These are phyloP conservation scores for Teratosphaeria gauchensis DNA, from an alignment of 2,329 filamentous ascomycete species.

Conservation along the genomic window DNA sequence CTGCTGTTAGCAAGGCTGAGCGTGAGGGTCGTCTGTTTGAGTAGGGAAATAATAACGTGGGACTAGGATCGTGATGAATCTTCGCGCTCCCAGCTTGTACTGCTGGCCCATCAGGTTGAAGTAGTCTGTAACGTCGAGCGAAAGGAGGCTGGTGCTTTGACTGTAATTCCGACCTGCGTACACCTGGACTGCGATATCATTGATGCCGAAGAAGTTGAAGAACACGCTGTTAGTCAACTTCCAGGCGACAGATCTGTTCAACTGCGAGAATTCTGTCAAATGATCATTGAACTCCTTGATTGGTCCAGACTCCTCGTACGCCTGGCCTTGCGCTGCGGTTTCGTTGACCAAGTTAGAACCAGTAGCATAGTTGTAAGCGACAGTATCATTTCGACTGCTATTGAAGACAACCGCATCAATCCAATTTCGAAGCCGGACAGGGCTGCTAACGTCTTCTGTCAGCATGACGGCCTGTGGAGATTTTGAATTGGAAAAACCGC, in stretches of 20 bases:
- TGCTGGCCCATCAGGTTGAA: background rate
- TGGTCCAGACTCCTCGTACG: background rate
- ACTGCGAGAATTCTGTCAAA: background rate
- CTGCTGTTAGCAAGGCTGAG: background rate
- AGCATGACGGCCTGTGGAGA: background rate
- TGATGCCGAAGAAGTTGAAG: background rate
- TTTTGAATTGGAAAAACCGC: background rate
- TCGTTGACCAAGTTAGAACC: background rate
- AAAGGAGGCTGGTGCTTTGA: background rate
- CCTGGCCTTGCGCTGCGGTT: background rate
- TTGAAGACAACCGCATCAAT: background rate
- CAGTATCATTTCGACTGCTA: background rate
- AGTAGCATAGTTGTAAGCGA: background rate
- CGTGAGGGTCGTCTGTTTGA: background rate
- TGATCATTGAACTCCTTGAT: background rate
- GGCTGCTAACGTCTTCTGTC: background rate
- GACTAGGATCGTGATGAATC: background rate
- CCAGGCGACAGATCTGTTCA: background rate
- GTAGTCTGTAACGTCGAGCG: background rate
- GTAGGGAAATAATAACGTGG: background rate
- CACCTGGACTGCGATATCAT: background rate
- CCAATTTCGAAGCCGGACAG: background rate
- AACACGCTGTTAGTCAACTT: background rate
- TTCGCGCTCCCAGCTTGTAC: background rate
- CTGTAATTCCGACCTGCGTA: background rate